These are phyloP conservation scores for Phaeotremella fagi DNA, from an alignment of 768 basidiomycete species.

Conservation along the genomic window DNA sequence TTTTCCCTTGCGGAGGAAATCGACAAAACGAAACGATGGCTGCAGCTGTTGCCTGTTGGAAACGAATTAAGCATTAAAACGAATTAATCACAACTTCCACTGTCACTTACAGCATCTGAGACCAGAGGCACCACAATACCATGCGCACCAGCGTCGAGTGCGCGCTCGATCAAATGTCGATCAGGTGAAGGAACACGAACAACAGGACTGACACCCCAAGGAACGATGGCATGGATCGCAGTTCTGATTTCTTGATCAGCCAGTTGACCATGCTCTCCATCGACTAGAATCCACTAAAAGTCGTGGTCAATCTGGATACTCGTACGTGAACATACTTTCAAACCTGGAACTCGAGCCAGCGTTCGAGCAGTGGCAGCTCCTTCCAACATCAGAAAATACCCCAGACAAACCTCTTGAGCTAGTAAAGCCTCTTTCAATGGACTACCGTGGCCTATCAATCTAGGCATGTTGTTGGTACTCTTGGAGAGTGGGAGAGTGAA, in stretches of 20 bases:
- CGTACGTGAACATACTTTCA: too few relatives aligned
- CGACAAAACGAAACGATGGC: neutral
- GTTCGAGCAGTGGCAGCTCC: neutral
- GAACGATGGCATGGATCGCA: neutral
- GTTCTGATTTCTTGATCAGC: neutral
- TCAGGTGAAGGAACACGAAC: neutral
- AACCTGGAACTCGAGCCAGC: neutral
- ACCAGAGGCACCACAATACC: slow-evolving; percentile 8
- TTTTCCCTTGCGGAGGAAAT: neutral
- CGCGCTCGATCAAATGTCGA: neutral
- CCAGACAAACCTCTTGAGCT: neutral
- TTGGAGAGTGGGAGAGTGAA: too few relatives aligned
- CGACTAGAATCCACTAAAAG: neutral
- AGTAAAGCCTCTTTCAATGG: neutral
- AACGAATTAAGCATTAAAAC: neutral
- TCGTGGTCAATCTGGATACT: too few relatives aligned
- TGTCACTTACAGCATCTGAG: neutral
- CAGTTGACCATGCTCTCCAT: neutral
- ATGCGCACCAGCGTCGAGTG: slow-evolving; percentile 12
- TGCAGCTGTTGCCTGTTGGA: neutral
- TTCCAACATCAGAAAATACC: neutral
- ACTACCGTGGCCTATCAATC: neutral
- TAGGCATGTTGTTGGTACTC: too few relatives aligned
- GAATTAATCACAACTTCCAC: neutral
- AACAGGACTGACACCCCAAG: neutral